Conservation (phyloP, 2,329 filamentous ascomycete species). For the Parafenestella ontariensis region DNA sequence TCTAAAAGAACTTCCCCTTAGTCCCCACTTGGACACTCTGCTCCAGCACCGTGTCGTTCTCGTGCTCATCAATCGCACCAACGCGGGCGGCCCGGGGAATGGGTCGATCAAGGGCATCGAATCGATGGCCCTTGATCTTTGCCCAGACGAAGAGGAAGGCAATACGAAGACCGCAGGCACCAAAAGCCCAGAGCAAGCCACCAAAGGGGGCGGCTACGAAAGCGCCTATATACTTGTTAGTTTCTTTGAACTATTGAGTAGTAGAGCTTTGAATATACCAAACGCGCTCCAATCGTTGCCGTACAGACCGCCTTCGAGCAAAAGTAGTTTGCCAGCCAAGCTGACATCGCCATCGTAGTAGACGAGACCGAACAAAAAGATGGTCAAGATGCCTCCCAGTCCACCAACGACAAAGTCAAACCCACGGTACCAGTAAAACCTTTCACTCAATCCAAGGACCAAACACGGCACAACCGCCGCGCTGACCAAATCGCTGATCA, state of each 20-base stretch:
- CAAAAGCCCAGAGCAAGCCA: slow-evolving; percentile 73
- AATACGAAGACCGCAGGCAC: slow-evolving; percentile 67
- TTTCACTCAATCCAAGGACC: slow-evolving; percentile 72
- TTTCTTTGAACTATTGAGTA: not conserved
- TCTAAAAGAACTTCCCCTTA: slow-evolving; percentile 45
- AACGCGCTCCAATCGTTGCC: slow-evolving; percentile 81
- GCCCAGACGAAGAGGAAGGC: slow-evolving; percentile 64
- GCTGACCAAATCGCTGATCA: slow-evolving; percentile 81
- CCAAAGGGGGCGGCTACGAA: slow-evolving; percentile 82
- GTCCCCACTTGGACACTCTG: slow-evolving; percentile 27
- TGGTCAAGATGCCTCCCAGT: slow-evolving; percentile 76
- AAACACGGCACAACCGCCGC: slow-evolving; percentile 78
- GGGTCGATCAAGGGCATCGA: slow-evolving; percentile 69
- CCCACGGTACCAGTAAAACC: slow-evolving; percentile 75
- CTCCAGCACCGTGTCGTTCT: slow-evolving; percentile 35
- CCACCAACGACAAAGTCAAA: slow-evolving; percentile 82
- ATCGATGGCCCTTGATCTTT: slow-evolving; percentile 65
- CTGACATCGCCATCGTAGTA: slow-evolving; percentile 76
- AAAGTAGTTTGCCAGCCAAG: slow-evolving; percentile 70
- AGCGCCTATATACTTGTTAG: slow-evolving; percentile 54
- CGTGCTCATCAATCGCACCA: slow-evolving; percentile 31
- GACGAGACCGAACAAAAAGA: slow-evolving; percentile 81
- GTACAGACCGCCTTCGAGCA: slow-evolving; percentile 77
- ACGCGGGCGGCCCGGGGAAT: slow-evolving; percentile 20
- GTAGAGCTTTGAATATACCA: slow-evolving; percentile 52